A percentile compares a stretch with the other conserved stretches of the same genome.
Evolutionary conservation across 768 basidiomycete species (phyloP).

Genomic region (Boletus barrowsii): DNA sequence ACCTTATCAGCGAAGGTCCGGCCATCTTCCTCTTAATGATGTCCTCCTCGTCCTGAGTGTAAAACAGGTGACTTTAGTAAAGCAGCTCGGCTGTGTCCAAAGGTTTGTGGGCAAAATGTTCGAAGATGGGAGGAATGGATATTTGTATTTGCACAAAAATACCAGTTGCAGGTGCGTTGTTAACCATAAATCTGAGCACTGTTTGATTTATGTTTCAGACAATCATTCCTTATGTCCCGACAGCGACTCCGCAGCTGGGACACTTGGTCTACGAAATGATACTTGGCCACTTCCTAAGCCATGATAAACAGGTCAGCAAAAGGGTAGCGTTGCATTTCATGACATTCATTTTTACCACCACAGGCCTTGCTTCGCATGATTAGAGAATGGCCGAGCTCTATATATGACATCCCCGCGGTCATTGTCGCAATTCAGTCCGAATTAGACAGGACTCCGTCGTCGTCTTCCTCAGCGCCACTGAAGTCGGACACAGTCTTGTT

Average conservation of each 20-base stretch:
- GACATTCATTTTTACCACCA: background rate
- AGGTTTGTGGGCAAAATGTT: conserved; percentile 76
- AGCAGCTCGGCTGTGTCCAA: conserved; percentile 80
- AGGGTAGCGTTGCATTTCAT: background rate
- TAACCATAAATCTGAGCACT: background rate
- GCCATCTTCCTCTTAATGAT: background rate
- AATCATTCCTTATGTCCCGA: conserved; percentile 89
- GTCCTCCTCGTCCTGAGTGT: background rate
- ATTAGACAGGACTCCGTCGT: conserved; percentile 59
- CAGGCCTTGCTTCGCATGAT: conserved; percentile 78
- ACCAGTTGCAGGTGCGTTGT: conserved; percentile 66
- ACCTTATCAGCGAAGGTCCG: conserved; percentile 79
- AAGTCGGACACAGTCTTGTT: conserved; percentile 56
- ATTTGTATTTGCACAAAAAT: conserved; percentile 80
- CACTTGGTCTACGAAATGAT: conserved; percentile 94
- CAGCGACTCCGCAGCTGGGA: conserved; percentile 72
- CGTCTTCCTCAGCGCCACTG: conserved; percentile 41
- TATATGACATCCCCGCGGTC: conserved; percentile 86
- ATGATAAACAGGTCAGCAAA: conserved; percentile 63
- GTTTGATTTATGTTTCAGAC: conserved; percentile 42
- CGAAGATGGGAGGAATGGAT: conserved; percentile 97
- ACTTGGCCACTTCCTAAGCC: conserved; percentile 76
- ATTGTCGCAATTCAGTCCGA: conserved; percentile 86
- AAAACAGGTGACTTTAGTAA: conserved; percentile 59
- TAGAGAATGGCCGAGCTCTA: conserved; percentile 84